Evolutionary conservation across 2,329 filamentous ascomycete genomes (phyloP).

Genomic region (Ascochyta koolunga): DNA sequence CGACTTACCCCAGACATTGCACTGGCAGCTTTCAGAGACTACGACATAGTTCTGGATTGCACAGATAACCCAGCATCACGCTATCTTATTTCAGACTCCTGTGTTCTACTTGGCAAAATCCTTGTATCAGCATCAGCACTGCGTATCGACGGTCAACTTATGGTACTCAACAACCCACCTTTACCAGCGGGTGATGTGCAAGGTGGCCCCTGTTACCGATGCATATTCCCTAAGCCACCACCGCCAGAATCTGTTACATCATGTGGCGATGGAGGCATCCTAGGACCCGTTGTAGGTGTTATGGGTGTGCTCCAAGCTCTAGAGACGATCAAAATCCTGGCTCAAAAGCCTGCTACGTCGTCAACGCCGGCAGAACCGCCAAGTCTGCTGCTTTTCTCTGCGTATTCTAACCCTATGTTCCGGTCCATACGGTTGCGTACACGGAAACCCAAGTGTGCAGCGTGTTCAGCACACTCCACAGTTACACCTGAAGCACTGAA

Average conservation of each 20-base stretch:
- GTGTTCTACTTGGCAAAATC: constrained; percentile 77
- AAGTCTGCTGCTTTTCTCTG: constrained; percentile 61
- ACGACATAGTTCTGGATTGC: constrained; percentile 90
- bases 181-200: constrained; percentile 60
- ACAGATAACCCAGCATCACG: constrained; percentile 91
- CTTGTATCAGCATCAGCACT: constrained; percentile 90
- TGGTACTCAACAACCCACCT: constrained; percentile 83
- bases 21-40: constrained; percentile 67
- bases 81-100: constrained; percentile 90
- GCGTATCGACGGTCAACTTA: constrained; percentile 86
- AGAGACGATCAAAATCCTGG: constrained; percentile 85
- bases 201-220: constrained; percentile 89
- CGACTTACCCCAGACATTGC: constrained; percentile 75
- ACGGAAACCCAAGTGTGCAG: constrained; percentile 72
- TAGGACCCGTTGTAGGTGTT: constrained; percentile 88
- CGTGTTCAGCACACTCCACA: constrained; percentile 69
- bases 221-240: constrained; percentile 87
- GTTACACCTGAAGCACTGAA: constrained; percentile 68
- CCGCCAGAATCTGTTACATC: constrained; percentile 81
- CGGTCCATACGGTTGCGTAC: constrained; percentile 76
- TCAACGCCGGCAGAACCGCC: constrained; percentile 36
- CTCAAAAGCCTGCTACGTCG: constrained; percentile 41
- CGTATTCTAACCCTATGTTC: constrained; percentile 64
- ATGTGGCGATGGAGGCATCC: constrained; percentile 90
- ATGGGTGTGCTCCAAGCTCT: constrained; percentile 94